phyloP scores from a whole-genome alignment of 306 rosid genomes.

The Cicer pinnatifidum region DNA sequence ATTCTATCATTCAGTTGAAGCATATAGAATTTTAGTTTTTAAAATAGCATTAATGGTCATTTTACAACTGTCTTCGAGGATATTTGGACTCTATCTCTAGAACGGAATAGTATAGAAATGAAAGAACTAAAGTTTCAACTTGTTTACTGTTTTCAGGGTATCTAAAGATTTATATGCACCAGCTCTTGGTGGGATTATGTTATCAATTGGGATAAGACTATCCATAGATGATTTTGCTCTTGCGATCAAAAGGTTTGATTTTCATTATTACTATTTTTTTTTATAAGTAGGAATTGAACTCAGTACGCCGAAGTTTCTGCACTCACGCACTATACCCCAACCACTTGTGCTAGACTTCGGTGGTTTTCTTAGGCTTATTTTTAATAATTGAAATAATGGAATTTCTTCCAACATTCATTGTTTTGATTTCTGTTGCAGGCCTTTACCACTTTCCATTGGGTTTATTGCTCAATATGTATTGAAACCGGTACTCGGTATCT shows the following conservation, averaged over 20 bases:
- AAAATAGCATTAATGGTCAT: no score
- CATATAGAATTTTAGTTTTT: background rate
- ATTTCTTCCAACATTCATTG: slow-evolving; percentile 44
- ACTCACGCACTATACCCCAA: no score
- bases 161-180: slow-evolving; percentile 94
- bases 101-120: slow-evolving; percentile 22
- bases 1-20: slow-evolving; percentile 13
- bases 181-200: slow-evolving; percentile 99
- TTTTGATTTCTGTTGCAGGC: slow-evolving; percentile 67
- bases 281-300: no score
- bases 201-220: slow-evolving; percentile 89
- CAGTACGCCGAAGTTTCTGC: no score
- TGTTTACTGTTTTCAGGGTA: slow-evolving; percentile 53
- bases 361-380: slow-evolving; percentile 25
- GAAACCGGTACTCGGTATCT: slow-evolving; percentile 82
- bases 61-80: no score
- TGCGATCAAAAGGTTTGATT: slow-evolving; percentile 76
- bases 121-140: slow-evolving; percentile 45
- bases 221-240: slow-evolving; percentile 88
- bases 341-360: no score
- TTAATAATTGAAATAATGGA: slow-evolving; percentile 37
- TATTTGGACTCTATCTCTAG: no score
- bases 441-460: slow-evolving; percentile 84
- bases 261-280: slow-evolving; percentile 16
- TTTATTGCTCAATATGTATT: slow-evolving; percentile 76